phyloP scores from a whole-genome alignment of 805 yeast genomes.

The Hanseniaspora taiwanica region DNA sequence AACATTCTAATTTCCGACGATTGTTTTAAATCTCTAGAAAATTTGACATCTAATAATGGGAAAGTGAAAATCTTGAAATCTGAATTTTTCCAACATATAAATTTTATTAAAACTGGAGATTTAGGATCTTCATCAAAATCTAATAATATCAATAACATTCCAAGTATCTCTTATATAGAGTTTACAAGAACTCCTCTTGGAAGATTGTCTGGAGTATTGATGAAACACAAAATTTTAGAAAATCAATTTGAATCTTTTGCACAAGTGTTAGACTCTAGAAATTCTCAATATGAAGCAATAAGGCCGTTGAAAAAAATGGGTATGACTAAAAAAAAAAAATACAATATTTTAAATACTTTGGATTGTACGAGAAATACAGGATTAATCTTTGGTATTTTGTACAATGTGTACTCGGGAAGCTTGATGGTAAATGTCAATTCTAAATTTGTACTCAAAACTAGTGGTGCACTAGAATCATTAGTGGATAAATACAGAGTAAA shows the following conservation, averaged over 20 bases:
- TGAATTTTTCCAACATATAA: conserved; percentile 18
- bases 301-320: conserved; percentile 27
- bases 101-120: conserved; percentile 59
- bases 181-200: conserved; percentile 85
- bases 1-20: conserved; percentile 71
- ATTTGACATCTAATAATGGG: conserved; percentile 31
- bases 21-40: conserved; percentile 63
- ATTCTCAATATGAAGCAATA: conserved; percentile 31
- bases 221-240: conserved; percentile 76
- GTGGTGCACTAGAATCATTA: conserved; percentile 78
- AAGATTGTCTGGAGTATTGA: conserved; percentile 82
- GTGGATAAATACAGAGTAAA: conserved; percentile 61
- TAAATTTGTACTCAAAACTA: conserved; percentile 46
- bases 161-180: conserved; percentile 87
- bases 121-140: conserved; percentile 60
- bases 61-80: conserved; percentile 20
- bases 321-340: conserved; percentile 26
- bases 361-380: conserved; percentile 79
- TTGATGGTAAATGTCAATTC: conserved; percentile 69
- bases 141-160: conserved; percentile 46
- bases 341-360: conserved; percentile 48
- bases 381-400: conserved; percentile 63
- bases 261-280: conserved; percentile 52
- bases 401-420: conserved; percentile 79
- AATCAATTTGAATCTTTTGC: conserved; percentile 77